Percentiles rank a stretch among this genome's conserved stretches.
These are phyloP conservation scores for Chalaropsis thielavioides DNA, from an alignment of 2,329 filamentous ascomycete genomes.

Conservation along the genomic window DNA sequence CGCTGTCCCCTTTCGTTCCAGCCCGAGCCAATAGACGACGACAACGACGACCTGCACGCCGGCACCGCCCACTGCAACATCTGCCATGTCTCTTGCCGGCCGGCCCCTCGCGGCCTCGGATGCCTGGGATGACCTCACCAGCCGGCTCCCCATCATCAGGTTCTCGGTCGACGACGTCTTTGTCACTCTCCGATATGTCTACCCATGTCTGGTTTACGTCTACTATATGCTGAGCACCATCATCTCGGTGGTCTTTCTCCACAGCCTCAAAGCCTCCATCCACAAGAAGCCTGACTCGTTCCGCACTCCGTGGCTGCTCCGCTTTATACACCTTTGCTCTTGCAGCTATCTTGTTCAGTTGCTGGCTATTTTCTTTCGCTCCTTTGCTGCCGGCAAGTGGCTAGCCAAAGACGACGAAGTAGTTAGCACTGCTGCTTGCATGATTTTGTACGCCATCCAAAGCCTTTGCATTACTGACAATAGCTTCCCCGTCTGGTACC, in stretches of 20 bases:
- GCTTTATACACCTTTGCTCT: slow-evolving; percentile 6
- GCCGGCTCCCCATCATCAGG: not conserved
- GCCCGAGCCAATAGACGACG: not conserved
- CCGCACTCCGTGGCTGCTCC: slow-evolving; percentile 25
- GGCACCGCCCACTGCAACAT: not conserved
- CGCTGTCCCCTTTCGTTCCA: not conserved
- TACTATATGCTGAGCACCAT: slow-evolving; percentile 42
- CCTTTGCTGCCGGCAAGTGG: slow-evolving; percentile 27
- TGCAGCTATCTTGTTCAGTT: slow-evolving; percentile 36
- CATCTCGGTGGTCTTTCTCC: slow-evolving; percentile 39
- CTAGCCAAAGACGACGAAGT: slow-evolving; percentile 33
- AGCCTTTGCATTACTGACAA: slow-evolving; percentile 39
- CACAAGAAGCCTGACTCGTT: slow-evolving; percentile 26
- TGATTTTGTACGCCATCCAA: slow-evolving; percentile 49
- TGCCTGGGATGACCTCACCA: not conserved
- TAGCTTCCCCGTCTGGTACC: slow-evolving; percentile 42
- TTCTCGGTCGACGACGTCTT: slow-evolving; percentile 5
- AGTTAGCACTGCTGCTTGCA: slow-evolving; percentile 46
- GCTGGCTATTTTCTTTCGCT: slow-evolving; percentile 27
- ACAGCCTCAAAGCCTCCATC: slow-evolving; percentile 29
- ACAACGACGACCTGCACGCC: not conserved
- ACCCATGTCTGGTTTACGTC: slow-evolving; percentile 40
- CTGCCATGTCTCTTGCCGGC: slow-evolving; percentile 4
- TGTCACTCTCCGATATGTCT: slow-evolving; percentile 36
- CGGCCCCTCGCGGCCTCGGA: not conserved